A percentile compares a stretch with the other conserved stretches of the same genome.
Evolutionary conservation across 2,329 filamentous ascomycete species (phyloP).

Genomic region (Aspergillus uvarum): DNA sequence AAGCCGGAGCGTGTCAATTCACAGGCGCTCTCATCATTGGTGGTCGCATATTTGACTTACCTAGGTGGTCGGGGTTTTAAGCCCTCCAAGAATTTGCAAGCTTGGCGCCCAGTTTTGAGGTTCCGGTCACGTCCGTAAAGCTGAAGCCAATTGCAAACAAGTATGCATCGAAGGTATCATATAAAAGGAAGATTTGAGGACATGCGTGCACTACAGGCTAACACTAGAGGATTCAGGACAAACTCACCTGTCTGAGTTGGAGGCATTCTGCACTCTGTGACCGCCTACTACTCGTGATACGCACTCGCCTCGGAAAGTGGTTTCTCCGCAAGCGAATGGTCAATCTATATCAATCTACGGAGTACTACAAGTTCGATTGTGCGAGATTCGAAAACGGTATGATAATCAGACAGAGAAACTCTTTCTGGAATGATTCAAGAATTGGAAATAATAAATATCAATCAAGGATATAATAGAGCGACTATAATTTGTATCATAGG

Average conservation of each 20-base stretch:
- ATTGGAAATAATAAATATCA: background rate
- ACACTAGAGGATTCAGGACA: slow-evolving; percentile 7
- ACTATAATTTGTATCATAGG: slow-evolving; percentile 8
- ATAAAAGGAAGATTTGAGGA: background rate
- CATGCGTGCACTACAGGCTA: slow-evolving; percentile 5
- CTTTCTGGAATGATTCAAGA: background rate
- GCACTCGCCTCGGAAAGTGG: background rate
- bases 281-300: slow-evolving; percentile 27
- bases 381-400: background rate
- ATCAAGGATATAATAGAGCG: slow-evolving; percentile 11
- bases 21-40: background rate
- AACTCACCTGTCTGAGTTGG: slow-evolving; percentile 21
- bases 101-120: background rate
- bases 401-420: background rate
- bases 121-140: background rate
- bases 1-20: background rate
- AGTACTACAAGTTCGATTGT: background rate
- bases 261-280: slow-evolving; percentile 29
- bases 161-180: background rate
- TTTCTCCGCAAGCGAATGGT: background rate
- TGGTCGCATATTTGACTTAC: background rate
- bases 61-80: background rate
- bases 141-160: slow-evolving; percentile 7
- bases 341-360: too few relatives aligned
- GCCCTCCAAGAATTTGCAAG: background rate